A percentile compares a stretch with the other conserved stretches of the same genome.
phyloP scores from a whole-genome alignment of 805 yeast species.

The Ogataea paradorogensis region DNA sequence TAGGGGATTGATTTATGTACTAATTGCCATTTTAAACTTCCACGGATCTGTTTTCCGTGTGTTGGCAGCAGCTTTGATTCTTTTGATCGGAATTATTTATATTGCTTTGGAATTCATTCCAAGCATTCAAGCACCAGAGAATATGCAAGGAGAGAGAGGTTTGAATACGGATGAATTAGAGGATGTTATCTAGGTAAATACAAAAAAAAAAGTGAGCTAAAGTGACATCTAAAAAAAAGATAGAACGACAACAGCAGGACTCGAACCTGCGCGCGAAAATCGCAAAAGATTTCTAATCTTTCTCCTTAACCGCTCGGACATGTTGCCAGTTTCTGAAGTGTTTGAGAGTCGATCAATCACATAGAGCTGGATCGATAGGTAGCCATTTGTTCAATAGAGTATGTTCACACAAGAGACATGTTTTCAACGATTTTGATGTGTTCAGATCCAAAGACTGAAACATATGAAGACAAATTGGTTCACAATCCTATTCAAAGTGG shows the following conservation, averaged over 20 bases:
- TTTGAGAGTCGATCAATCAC: background rate
- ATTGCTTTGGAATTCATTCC: constrained; percentile 68
- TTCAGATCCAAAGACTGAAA: too few relatives aligned
- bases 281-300: constrained; percentile 59
- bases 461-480: too few relatives aligned
- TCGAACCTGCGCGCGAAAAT: constrained; percentile 64
- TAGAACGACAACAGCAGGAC: constrained; percentile 53
- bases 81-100: constrained; percentile 58
- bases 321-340: constrained; percentile 37
- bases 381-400: too few relatives aligned
- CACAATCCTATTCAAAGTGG: too few relatives aligned
- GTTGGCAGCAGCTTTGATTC: constrained; percentile 56
- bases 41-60: constrained; percentile 49
- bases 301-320: constrained; percentile 60
- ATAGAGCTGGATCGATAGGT: too few relatives aligned
- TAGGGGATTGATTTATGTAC: constrained; percentile 59
- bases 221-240: constrained; percentile 4
- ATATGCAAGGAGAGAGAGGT: constrained; percentile 60
- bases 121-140: constrained; percentile 74
- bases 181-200: constrained; percentile 28
- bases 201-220: background rate
- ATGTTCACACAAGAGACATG: too few relatives aligned
- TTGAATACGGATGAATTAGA: constrained; percentile 33
- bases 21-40: constrained; percentile 47
- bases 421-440: too few relatives aligned